Base-by-base conservation (phyloP, 2,329 filamentous ascomycete genomes). In the Cladophialophora bantiana region DNA sequence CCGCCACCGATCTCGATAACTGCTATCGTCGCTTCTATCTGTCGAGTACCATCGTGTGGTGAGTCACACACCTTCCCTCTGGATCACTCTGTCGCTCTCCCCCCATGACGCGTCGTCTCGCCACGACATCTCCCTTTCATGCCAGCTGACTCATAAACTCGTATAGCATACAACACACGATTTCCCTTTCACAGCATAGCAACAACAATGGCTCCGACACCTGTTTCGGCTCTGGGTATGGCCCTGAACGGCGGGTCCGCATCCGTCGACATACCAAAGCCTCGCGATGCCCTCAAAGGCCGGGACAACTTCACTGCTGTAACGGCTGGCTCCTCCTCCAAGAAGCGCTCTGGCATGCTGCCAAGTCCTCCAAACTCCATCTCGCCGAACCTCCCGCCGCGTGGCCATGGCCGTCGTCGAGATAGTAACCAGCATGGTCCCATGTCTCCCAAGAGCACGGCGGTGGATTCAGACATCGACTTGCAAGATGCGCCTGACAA, bases 301-400 rank as follows among this genome's bases (percentile, higher is more conserved):
- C 74, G 75, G 71, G 75, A 77, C 71, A 76, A 68, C 74, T 77
- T 78, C 68, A 74, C 74, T 74, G 75, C 73, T 71, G 71, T 78
- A 71, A 68, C 72, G 59, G 62, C 69, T 59, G 48, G 20, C 18
- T 62, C 55, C 59, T 70, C 76, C 71, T 66, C 67, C 35, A 66
- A 62, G 52, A 70, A 70, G 57, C 68, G 67, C 50, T 56, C 68
- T 60, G 72, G 68, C 68, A 79, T 81, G 78, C 88, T 97, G 75
- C 93, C 91, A 70, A 97, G 94, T 78, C 94, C 94, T 77, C 94
- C 94, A 68, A 96, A 94, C 83, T 97, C 94, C 80, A 93, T 97
- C 78, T 97, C 94, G 69, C 94, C 94, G 57, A 90, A 88, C 73
- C 85, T 97, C 72, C 89, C 90, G 74, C 92, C 94, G 67, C 92